Evolutionary conservation across 805 yeast species (phyloP).

Genomic region (Maudiozyma serrabonitensis): DNA sequence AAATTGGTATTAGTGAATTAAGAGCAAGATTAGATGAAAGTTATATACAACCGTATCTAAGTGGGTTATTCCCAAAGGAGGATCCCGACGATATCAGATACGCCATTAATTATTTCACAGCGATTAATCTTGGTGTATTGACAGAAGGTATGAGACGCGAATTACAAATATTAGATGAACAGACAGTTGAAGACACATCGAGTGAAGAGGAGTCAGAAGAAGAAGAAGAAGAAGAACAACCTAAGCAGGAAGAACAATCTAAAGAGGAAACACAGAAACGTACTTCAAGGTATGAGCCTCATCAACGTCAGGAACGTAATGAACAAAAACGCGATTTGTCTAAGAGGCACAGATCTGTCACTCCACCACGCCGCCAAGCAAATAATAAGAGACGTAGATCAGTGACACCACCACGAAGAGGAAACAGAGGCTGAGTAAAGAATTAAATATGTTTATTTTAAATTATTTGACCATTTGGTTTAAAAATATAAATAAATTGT

Average conservation of each 20-base stretch:
- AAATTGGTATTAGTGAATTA: conserved; percentile 52
- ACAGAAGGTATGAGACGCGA: conserved; percentile 73
- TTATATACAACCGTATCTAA: conserved; percentile 38
- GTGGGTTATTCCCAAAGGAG: conserved; percentile 55
- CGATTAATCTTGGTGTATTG: conserved; percentile 75
- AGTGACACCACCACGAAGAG: conserved; percentile 13
- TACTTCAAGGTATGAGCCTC: conserved; percentile 3
- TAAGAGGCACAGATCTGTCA: conserved; percentile 8
- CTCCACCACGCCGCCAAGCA: conserved; percentile 12
- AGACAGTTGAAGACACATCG: background rate
- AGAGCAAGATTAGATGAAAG: conserved; percentile 43
- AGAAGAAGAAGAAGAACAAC: conserved; percentile 6
- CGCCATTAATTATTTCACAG: conserved; percentile 84
- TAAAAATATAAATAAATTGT: too few relatives aligned
- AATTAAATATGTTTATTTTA: background rate
- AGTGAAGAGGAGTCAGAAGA: conserved; percentile 14
- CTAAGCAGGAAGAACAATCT: conserved; percentile 1
- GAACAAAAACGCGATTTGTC: background rate
- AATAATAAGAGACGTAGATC: conserved; percentile 5
- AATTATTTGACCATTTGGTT: too few relatives aligned
- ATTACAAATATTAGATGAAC: conserved; percentile 26
- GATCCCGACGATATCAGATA: conserved; percentile 53
- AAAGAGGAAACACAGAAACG: conserved; percentile 7
- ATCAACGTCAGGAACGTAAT: background rate
- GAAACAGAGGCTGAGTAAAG: background rate